Base-by-base conservation (phyloP, 23 red algal genomes). In the Gracilaria domingensis region DNA sequence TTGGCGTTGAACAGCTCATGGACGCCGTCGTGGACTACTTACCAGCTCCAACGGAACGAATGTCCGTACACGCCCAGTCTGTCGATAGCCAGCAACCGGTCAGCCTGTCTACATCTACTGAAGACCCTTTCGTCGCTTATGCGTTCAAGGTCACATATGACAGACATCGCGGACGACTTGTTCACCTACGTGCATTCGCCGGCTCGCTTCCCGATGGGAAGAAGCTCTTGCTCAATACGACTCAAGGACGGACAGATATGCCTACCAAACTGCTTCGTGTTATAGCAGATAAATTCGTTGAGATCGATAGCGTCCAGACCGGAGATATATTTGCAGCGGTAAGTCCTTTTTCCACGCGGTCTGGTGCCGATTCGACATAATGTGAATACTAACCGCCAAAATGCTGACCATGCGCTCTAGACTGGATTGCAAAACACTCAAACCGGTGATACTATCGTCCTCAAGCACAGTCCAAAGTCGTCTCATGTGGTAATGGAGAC, bases 81-180 rank as follows among this genome's bases (percentile, higher is more conserved):
- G 67, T 54, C 16, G 59, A 59, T 11, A 38, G 1, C 6, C 26
- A 53, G 21, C 35, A 62, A 14, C 26, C 72, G 37, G 33, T 81
- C 2, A 75, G 42, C 2, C 40, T 80, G 14, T 8, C 30, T 33
- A 60, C 76, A 45, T 29, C 90, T 39, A 25, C 17, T 38, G 62
- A 69, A 8, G 93, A 84, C 12, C 82, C 93, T 1, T 86, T 96
- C 44, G 44, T 95, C 12, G 94, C 97, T 17, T 93, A 91, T n/a
- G 94, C 93, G 6, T 99, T 96, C 85, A 99, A 99, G 50, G 94
- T 99, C 20, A 76, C 79, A 42, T 86, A 95, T 56, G 94, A 99
- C 66, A 74, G 65, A 71, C 97, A 99, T 85, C 84, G 94, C 20
- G 97, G 97, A 18, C 73, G 87, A 28, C 85, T 99, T 26, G 94